phyloP scores from a whole-genome alignment of 1,284 basidiomycete species.

The Leccinum variabile region DNA sequence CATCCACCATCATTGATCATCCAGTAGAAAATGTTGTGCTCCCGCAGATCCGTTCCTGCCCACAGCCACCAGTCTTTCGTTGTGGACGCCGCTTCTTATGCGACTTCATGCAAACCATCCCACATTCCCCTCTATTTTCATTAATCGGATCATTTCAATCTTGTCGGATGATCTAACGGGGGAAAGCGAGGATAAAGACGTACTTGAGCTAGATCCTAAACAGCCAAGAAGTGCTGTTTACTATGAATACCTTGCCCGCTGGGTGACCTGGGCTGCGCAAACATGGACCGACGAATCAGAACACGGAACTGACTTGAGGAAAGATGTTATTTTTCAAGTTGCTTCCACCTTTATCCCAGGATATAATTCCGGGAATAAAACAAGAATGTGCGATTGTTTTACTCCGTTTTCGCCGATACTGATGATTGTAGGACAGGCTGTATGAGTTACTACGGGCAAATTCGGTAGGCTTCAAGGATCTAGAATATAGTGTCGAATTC shows the following conservation, averaged over 20 bases:
- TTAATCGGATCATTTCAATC: conserved; percentile 47
- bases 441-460: conserved; percentile 21
- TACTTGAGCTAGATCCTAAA: conserved; percentile 16
- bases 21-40: conserved; percentile 58
- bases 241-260: conserved; percentile 60
- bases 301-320: conserved; percentile 40
- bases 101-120: conserved; percentile 61
- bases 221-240: conserved; percentile 42
- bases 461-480: conserved; percentile 18
- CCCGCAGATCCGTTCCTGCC: conserved; percentile 49
- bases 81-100: conserved; percentile 74
- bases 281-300: conserved; percentile 37
- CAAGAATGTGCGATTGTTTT: conserved; percentile 39
- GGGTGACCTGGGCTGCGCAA: conserved; percentile 61
- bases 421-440: conserved; percentile 22
- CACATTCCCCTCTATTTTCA: conserved; percentile 52
- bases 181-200: conserved; percentile 4
- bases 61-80: conserved; percentile 49
- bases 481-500: conserved; percentile 23
- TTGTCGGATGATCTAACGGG: conserved; percentile 36
- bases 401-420: conserved; percentile 5
- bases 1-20: conserved; percentile 14
- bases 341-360: conserved; percentile 49
- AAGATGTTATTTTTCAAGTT: conserved; percentile 46
- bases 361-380: conserved; percentile 25